Percentiles rank a stretch among this genome's conserved stretches.
Evolutionary conservation across 345 rosid species (phyloP).

Genomic region (Linum usitatissimum): DNA sequence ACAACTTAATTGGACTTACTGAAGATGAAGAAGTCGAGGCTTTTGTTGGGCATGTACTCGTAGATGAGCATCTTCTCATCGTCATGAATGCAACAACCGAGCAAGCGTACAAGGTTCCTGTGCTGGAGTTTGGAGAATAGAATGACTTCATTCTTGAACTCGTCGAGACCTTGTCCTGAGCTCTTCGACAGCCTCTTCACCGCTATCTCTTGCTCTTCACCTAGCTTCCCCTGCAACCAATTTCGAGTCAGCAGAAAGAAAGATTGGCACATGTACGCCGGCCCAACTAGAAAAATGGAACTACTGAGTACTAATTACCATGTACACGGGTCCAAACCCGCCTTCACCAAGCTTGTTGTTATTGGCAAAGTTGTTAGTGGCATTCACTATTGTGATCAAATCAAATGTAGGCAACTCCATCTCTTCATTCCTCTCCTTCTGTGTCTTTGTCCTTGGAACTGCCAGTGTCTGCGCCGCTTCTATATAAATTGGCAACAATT

Average conservation of each 20-base stretch:
- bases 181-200: conserved; percentile 1
- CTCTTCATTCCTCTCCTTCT: conserved; percentile 6
- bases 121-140: not conserved
- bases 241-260: not conserved
- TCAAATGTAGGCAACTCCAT: conserved; percentile 17
- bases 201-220: not conserved
- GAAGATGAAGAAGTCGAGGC: conserved; percentile 5
- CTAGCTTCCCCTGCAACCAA: not conserved
- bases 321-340: conserved; percentile 26
- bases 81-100: not conserved
- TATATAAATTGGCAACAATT: not conserved
- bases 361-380: conserved; percentile 2
- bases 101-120: not conserved
- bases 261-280: not conserved
- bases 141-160: conserved; percentile 4
- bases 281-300: not conserved
- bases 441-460: not conserved
- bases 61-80: conserved; percentile 1
- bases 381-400: conserved; percentile 13
- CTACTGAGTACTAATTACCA: conserved; percentile 7
- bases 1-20: not conserved
- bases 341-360: not conserved
- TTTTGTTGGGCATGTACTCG: conserved; percentile 1
- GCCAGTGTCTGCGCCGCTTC: not conserved
- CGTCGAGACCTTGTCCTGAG: not conserved